Conservation (phyloP, 306 rosid genomes). For the Glycyrrhiza uralensis region DNA sequence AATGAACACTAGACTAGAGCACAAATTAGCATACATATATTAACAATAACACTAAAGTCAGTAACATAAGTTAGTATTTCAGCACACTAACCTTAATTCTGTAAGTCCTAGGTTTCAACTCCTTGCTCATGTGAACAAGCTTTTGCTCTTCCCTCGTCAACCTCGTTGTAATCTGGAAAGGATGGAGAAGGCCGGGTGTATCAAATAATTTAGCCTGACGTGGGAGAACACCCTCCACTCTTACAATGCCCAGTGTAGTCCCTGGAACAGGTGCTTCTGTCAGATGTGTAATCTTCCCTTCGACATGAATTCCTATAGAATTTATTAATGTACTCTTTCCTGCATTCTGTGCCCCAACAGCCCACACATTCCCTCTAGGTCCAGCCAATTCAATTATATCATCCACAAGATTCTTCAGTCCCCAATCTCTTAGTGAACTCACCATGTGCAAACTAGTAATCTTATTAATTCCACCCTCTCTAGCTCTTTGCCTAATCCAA, state of each 20-base stretch:
- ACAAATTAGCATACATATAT: background rate
- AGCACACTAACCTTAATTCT: conserved; percentile 71
- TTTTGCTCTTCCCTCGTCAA: conserved; percentile 83
- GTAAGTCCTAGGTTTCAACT: conserved; percentile 89
- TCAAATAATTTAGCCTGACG: conserved; percentile 82
- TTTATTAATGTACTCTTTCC: conserved; percentile 92
- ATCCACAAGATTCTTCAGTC: conserved; percentile 71
- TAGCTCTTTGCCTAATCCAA: conserved; percentile 88
- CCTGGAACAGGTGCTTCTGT: conserved; percentile 97
- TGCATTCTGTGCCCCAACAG: conserved; percentile 92
- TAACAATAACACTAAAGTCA: background rate
- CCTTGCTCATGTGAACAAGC: conserved; percentile 83
- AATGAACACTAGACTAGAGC: background rate
- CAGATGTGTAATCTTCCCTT: conserved; percentile 66
- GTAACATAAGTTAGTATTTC: conserved; percentile 1
- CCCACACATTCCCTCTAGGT: conserved; percentile 88
- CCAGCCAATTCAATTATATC: conserved; percentile 68
- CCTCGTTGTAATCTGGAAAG: conserved; percentile 81
- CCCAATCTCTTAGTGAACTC: conserved; percentile 82
- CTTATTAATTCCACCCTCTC: conserved; percentile 80
- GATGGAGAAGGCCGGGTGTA: conserved; percentile 90
- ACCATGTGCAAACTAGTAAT: conserved; percentile 91
- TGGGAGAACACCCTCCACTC: conserved; percentile 89
- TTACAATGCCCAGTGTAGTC: conserved; percentile 86
- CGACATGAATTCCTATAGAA: conserved; percentile 59